phyloP scores from a whole-genome alignment of 495 filamentous ascomycete genomes.

The Lepraria neglecta region DNA sequence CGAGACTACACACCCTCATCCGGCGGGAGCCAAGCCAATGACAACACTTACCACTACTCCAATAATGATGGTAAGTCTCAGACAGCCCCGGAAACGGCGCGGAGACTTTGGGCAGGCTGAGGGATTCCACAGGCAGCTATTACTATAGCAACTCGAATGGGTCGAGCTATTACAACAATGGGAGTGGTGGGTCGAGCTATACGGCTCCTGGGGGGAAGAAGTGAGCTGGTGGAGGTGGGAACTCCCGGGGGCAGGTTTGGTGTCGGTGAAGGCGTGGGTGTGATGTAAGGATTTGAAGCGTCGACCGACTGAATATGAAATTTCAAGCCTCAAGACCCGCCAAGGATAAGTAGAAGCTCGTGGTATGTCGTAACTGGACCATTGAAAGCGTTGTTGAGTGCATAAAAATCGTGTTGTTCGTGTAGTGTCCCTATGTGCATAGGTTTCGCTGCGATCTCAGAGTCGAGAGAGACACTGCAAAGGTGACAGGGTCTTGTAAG shows the following conservation, averaged over 20 bases:
- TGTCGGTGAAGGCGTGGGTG: neutral
- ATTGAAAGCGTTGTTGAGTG: too few species aligned
- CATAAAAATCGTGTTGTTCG: too few species aligned
- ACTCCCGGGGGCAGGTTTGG: too few species aligned
- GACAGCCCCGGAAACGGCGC: too few species aligned
- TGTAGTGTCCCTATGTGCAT: too few species aligned
- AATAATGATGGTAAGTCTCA: slow-evolving; percentile 35
- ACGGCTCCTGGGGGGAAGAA: slow-evolving; percentile 32
- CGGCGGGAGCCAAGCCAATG: slow-evolving; percentile 36
- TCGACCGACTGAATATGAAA: neutral
- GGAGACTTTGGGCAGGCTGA: neutral
- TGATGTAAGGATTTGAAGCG: neutral
- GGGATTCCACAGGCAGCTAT: slow-evolving; percentile 37
- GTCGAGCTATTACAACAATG: slow-evolving; percentile 47
- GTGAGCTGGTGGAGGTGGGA: neutral
- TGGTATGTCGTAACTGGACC: too few species aligned
- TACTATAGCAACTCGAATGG: slow-evolving; percentile 49
- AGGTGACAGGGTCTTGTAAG: neutral
- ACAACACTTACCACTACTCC: slow-evolving; percentile 47
- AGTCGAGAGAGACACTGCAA: neutral
- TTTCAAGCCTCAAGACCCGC: too few species aligned
- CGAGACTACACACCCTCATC: slow-evolving; percentile 38
- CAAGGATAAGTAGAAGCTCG: too few species aligned
- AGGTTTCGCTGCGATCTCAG: too few species aligned
- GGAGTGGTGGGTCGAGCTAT: slow-evolving; percentile 37